phyloP scores from a whole-genome alignment of 768 basidiomycete species.

The Lactarius psammicola region DNA sequence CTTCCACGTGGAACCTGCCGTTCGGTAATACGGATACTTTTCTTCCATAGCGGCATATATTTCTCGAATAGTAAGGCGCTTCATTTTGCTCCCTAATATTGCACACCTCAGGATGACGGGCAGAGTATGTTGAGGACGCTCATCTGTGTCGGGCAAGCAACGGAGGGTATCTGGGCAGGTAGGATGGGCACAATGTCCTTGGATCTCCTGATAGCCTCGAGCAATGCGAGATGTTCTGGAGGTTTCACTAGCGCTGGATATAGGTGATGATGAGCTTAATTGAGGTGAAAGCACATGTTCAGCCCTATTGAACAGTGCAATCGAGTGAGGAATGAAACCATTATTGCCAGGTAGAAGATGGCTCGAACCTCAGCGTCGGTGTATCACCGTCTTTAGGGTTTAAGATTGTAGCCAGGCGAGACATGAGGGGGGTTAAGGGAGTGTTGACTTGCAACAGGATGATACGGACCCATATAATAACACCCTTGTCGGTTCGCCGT shows the following conservation, averaged over 20 bases:
- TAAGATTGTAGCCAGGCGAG: slow-evolving; percentile 28
- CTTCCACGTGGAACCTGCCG: slow-evolving; percentile 84
- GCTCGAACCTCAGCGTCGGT: slow-evolving; percentile 15
- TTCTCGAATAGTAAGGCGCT: slow-evolving; percentile 77
- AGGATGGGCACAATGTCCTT: slow-evolving; percentile 61
- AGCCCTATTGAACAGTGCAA: slow-evolving; percentile 10
- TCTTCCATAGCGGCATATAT: slow-evolving; percentile 86
- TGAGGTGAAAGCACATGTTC: slow-evolving; percentile 20
- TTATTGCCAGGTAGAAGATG: not conserved
- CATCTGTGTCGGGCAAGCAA: slow-evolving; percentile 77
- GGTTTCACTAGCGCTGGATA: slow-evolving; percentile 21
- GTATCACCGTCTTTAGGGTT: slow-evolving; percentile 23
- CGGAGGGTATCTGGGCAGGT: slow-evolving; percentile 76
- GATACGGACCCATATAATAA: slow-evolving; percentile 12
- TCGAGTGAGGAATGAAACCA: not conserved
- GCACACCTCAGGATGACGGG: slow-evolving; percentile 84
- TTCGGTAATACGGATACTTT: slow-evolving; percentile 79
- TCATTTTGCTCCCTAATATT: slow-evolving; percentile 72
- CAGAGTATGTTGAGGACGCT: slow-evolving; percentile 78
- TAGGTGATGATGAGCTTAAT: slow-evolving; percentile 15
- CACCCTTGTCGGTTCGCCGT: slow-evolving; percentile 7
- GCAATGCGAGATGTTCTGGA: slow-evolving; percentile 1
- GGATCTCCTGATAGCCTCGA: slow-evolving; percentile 14
- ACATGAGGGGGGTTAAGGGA: slow-evolving; percentile 20
- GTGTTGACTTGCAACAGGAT: not conserved